Evolutionary conservation across 1,284 basidiomycete species (phyloP).

Genomic region (Phellopilus nigrolimitatus): DNA sequence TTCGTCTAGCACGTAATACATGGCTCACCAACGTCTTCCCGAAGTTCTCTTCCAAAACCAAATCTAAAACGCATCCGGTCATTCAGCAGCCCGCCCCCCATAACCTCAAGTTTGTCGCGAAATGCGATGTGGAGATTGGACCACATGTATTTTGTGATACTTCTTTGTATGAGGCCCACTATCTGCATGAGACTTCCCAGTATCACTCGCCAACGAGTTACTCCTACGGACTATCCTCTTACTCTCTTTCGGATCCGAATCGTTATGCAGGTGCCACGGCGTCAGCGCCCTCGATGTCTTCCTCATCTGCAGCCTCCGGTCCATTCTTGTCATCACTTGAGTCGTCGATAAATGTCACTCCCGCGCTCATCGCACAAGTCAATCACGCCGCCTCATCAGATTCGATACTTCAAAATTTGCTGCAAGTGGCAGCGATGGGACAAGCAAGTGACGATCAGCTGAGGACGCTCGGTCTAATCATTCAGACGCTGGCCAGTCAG

Average conservation of each 20-base stretch:
- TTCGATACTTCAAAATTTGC: conserved; percentile 55
- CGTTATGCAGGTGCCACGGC: conserved; percentile 9
- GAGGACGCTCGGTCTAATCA: conserved; percentile 56
- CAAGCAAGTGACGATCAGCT: conserved; percentile 57
- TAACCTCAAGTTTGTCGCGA: conserved; percentile 56
- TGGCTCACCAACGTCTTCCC: conserved; percentile 65
- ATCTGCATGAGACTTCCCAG: conserved; percentile 25
- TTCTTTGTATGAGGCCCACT: conserved; percentile 62
- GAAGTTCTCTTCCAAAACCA: conserved; percentile 61
- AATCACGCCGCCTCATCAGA: conserved; percentile 58
- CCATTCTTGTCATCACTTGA: conserved; percentile 39
- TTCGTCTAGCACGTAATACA: conserved; percentile 53
- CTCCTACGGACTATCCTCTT: neutral
- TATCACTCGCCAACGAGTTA: neutral
- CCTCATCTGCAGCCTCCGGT: conserved; percentile 22
- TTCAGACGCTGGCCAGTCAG: conserved; percentile 44
- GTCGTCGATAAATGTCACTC: conserved; percentile 43
- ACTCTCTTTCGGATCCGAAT: conserved; percentile 3
- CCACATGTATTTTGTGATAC: conserved; percentile 66
- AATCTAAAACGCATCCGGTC: conserved; percentile 47
- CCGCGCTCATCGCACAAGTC: conserved; percentile 55
- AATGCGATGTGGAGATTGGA: conserved; percentile 64
- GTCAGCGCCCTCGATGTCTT: conserved; percentile 2
- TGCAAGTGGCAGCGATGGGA: conserved; percentile 55
- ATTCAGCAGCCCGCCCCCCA: conserved; percentile 52